phyloP scores from a whole-genome alignment of 2,329 filamentous ascomycete genomes.

The Aciculosporium take region DNA sequence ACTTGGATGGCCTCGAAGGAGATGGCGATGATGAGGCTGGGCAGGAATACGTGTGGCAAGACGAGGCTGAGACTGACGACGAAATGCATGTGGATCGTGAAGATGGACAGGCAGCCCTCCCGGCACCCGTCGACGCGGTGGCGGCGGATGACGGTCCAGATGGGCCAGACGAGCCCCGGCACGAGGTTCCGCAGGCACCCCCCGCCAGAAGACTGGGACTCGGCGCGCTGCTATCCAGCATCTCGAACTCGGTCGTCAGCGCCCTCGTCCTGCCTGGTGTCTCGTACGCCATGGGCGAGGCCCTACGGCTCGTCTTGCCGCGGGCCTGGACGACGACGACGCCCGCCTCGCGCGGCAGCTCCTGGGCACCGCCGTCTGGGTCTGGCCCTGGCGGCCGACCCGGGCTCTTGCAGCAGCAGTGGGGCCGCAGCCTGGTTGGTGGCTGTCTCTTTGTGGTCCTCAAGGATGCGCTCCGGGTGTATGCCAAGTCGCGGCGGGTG shows the following conservation, averaged over 20 bases:
- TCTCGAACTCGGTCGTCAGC: slow-evolving; percentile 36
- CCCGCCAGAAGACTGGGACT: slow-evolving; percentile 20
- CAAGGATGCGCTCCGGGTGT: slow-evolving; percentile 51
- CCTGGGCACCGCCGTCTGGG: slow-evolving; percentile 12
- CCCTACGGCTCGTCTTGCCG: slow-evolving; percentile 56
- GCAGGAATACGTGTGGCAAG: neutral
- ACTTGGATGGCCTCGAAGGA: neutral
- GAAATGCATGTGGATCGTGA: neutral
- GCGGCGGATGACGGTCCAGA: slow-evolving; percentile 8
- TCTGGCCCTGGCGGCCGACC: slow-evolving; percentile 26
- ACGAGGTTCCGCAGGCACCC: slow-evolving; percentile 21
- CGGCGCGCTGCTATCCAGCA: slow-evolving; percentile 23
- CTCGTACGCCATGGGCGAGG: slow-evolving; percentile 62
- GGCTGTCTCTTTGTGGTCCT: slow-evolving; percentile 80
- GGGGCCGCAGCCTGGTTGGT: slow-evolving; percentile 79
- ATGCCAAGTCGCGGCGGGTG: slow-evolving; percentile 48
- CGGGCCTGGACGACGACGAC: slow-evolving; percentile 49
- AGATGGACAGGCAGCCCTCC: neutral
- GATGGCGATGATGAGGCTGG: neutral
- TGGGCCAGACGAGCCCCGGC: too few species aligned
- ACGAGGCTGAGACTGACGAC: neutral
- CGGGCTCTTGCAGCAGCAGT: slow-evolving; percentile 65
- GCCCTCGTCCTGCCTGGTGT: slow-evolving; percentile 67
- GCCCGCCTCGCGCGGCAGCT: slow-evolving; percentile 17
- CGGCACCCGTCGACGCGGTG: neutral